Percentiles rank a stretch among this genome's conserved stretches.
These are phyloP conservation scores for Mortierella sp. DNA, from an alignment of 371 early-diverging fungal species.

Conservation along the genomic window DNA sequence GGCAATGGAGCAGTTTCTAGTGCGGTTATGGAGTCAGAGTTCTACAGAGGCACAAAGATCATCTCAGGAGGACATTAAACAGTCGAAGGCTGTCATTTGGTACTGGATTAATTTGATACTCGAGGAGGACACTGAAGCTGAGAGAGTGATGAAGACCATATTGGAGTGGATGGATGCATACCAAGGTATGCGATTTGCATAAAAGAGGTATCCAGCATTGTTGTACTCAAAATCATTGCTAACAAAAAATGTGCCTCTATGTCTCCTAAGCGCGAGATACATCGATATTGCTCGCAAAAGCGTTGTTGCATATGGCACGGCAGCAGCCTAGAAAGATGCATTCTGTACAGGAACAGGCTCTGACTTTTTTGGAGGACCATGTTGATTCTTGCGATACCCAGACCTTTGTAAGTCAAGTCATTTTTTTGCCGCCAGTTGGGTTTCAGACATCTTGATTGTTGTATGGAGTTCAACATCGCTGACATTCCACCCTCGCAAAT, in stretches of 20 bases:
- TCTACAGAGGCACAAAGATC: neutral
- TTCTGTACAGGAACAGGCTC: slow-evolving; percentile 9
- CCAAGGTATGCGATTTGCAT: slow-evolving; percentile 7
- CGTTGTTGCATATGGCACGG: slow-evolving; percentile 25
- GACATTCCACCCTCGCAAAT: no score
- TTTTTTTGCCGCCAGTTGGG: neutral
- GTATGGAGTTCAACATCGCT: no score
- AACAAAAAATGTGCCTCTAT: no score
- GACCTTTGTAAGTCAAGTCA: slow-evolving; percentile 32
- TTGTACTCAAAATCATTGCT: no score
- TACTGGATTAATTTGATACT: slow-evolving; percentile 18
- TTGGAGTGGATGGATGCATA: slow-evolving; percentile 30
- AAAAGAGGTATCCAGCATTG: no score
- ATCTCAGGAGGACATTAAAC: slow-evolving; percentile 2
- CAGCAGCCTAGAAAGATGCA: slow-evolving; percentile 19
- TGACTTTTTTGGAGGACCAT: slow-evolving; percentile 10
- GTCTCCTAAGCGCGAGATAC: no score
- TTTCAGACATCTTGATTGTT: no score
- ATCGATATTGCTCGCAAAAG: slow-evolving; percentile 26
- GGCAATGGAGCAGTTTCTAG: slow-evolving; percentile 33
- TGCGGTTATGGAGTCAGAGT: slow-evolving; percentile 12
- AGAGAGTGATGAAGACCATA: slow-evolving; percentile 15
- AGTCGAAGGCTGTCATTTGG: slow-evolving; percentile 19
- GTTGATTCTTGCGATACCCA: slow-evolving; percentile 15
- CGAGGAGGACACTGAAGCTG: slow-evolving; percentile 9